A percentile compares a stretch with the other conserved stretches of the same genome.
Evolutionary conservation across 2,329 filamentous ascomycete genomes (phyloP).

Genomic region (Botrytis tulipae): DNA sequence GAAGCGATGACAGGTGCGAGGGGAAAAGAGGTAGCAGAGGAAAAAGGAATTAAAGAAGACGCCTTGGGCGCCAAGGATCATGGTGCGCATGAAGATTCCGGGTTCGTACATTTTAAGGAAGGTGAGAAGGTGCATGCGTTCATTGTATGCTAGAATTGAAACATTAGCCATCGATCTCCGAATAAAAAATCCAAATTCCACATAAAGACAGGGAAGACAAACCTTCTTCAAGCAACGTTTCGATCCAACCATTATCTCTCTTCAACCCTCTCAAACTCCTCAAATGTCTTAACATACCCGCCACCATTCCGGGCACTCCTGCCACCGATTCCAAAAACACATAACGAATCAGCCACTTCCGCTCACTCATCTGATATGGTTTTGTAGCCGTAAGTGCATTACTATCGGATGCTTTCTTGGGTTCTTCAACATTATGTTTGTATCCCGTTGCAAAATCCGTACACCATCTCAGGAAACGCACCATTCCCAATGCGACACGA

Average conservation of each 20-base stretch:
- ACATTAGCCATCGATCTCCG: constrained; percentile 47
- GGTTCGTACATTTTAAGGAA: constrained; percentile 91
- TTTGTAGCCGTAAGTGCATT: constrained; percentile 44
- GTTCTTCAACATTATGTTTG: constrained; percentile 61
- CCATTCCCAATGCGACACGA: constrained; percentile 71
- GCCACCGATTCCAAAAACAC: constrained; percentile 94
- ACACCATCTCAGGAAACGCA: constrained; percentile 72
- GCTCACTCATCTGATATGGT: constrained; percentile 71
- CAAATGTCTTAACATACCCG: constrained; percentile 88
- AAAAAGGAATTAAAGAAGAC: constrained; percentile 97
- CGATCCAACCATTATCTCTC: constrained; percentile 95
- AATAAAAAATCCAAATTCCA: too few species aligned
- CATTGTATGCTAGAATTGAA: constrained; percentile 80
- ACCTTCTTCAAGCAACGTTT: constrained; percentile 69
- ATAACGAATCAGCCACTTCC: constrained; percentile 86
- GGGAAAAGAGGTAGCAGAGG: constrained; percentile 80
- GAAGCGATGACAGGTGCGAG: constrained; percentile 88
- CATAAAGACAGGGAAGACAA: not conserved
- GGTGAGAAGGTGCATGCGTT: constrained; percentile 88
- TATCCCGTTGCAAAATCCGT: constrained; percentile 83
- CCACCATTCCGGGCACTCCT: constrained; percentile 95
- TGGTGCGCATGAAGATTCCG: constrained; percentile 78
- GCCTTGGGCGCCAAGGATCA: constrained; percentile 90
- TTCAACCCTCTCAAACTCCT: constrained; percentile 80
- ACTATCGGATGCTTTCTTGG: constrained; percentile 46